Evolutionary conservation across 768 basidiomycete genomes (phyloP).

Genomic region (Rossbeevera mucosa): DNA sequence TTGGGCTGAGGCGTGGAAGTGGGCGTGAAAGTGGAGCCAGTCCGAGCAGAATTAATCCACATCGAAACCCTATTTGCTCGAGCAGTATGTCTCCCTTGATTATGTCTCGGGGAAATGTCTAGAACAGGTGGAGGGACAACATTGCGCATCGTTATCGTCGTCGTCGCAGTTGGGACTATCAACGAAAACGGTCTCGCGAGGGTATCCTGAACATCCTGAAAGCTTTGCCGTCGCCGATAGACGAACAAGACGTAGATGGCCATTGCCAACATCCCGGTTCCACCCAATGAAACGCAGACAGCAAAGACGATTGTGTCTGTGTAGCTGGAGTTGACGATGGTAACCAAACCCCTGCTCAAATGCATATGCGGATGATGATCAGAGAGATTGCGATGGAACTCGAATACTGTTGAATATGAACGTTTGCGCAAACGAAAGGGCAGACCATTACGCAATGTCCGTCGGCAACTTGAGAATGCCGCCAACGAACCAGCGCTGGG

Average conservation of each 20-base stretch:
- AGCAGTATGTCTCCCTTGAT: neutral
- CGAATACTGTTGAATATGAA: neutral
- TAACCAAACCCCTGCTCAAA: neutral
- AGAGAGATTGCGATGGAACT: neutral
- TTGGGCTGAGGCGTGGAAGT: neutral
- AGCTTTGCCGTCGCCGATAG: conserved; percentile 11
- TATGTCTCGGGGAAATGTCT: conserved; percentile 2
- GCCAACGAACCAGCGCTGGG: neutral
- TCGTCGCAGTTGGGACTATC: conserved; percentile 6
- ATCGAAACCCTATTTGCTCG: neutral
- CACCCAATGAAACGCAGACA: conserved; percentile 22
- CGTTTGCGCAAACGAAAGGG: neutral
- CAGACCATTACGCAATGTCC: neutral
- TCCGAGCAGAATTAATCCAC: neutral
- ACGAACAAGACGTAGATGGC: conserved; percentile 16
- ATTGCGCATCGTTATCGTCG: neutral
- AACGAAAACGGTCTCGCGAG: conserved; percentile 24
- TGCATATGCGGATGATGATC: conserved; percentile 7
- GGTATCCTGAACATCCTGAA: conserved; percentile 20
- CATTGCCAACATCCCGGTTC: conserved; percentile 13
- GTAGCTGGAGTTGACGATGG: conserved; percentile 1
- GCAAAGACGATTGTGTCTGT: conserved; percentile 11
- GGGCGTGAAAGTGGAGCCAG: neutral
- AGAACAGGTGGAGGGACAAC: neutral
- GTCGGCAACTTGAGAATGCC: conserved; percentile 13